Evolutionary conservation across 805 yeast species (phyloP), one percentile per base, ranked within the genome.

Genomic region (Blastobotrys parvus): DNA sequence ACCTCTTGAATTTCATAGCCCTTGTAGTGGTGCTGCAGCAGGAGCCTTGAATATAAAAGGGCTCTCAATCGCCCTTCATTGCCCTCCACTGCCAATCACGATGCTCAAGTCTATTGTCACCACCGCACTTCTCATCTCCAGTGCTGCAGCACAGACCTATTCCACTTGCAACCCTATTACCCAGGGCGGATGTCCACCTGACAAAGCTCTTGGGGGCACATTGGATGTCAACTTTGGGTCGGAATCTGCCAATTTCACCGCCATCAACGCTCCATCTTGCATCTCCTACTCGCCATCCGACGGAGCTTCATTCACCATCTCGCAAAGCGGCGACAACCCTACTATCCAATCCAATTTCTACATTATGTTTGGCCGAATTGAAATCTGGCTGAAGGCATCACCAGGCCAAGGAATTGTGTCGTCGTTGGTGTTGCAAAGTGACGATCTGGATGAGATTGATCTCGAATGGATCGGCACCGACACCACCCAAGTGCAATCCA

Each of bases 391-490:
- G 46, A 72, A 79, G 59, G 83, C 89, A 17, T 88, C 92, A 2
- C 64, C 72, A 13, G 96, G 95, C 19, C 62, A 61, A 18, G 96
- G 95, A 48, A 71, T 88, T 33, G 76, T 86, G 11, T 82, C 95
- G 0, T 80, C 92, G 2, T 77, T 88, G 52, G 86, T 80, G 51
- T 69, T 88, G 43, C 94, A 87, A 58, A 69, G 76, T 54, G 95
- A 89, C 59, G 94, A 82, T 55, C 67, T 81, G 49, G 97, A 89
- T 62, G 96, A 89, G 64, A 78, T 88, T 37, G 96, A 88, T 64
- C 57, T 83, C 38, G 96, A 89, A 62, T 82, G 92, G 79, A 70
- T 83, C 36, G 96, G 96, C 17, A 78, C 82, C 39, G 94, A 87
- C 58, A 69, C 69, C 20, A 69, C 75, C 29, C 79, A 84, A 58